Conservation (phyloP, 768 basidiomycete genomes). For the Solioccasus polychromus region DNA sequence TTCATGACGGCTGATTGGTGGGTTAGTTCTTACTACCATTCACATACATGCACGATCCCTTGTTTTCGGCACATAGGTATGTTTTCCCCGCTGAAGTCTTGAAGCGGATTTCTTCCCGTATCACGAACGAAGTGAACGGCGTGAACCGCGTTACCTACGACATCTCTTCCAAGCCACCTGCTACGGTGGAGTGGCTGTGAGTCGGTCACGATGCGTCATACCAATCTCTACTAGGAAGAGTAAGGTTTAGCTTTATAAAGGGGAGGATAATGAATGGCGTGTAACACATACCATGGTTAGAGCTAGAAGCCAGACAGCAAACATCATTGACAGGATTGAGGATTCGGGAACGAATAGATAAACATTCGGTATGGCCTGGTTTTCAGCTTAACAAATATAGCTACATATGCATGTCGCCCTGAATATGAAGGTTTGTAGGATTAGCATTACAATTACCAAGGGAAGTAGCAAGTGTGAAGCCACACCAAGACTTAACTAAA, state of each 20-base stretch:
- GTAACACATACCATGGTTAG: too few species aligned
- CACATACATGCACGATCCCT: background rate
- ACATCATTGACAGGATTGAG: too few species aligned
- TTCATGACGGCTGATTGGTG: slow-evolving; percentile 99
- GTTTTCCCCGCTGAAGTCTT: slow-evolving; percentile 92
- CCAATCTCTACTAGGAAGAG: background rate
- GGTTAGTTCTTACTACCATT: slow-evolving; percentile 14
- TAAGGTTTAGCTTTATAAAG: too few species aligned
- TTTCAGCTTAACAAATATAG: too few species aligned
- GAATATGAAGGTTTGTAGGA: too few species aligned
- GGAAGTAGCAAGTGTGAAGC: too few species aligned
- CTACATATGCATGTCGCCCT: too few species aligned
- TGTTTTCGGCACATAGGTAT: slow-evolving; percentile 58
- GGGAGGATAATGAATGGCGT: too few species aligned
- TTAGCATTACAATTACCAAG: background rate
- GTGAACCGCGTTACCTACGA: slow-evolving; percentile 96
- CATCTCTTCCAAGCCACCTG: slow-evolving; percentile 96
- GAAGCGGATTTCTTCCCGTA: slow-evolving; percentile 89
- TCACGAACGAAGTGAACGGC: slow-evolving; percentile 97
- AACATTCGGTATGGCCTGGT: too few species aligned
- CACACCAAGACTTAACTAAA: too few species aligned
- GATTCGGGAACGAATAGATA: background rate
- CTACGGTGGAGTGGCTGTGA: slow-evolving; percentile 51
- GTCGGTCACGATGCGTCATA: background rate
- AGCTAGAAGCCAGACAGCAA: too few species aligned